Base-by-base conservation (phyloP, 495 filamentous ascomycete genomes). In the Extremus antarcticus region DNA sequence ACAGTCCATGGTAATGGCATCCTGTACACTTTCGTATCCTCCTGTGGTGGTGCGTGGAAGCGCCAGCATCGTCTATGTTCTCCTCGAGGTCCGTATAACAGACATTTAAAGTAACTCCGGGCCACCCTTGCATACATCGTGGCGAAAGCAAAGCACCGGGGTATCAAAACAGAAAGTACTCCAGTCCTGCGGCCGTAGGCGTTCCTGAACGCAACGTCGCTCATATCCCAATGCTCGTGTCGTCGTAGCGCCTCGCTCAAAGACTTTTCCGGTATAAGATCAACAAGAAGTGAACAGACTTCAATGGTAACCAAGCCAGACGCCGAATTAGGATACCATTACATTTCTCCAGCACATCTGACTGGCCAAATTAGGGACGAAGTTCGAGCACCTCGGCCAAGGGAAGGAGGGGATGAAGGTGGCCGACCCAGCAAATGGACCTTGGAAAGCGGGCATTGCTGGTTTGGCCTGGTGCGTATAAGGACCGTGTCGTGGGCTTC, bases 391-490 rank as follows among this genome's bases (percentile, higher is more conserved):
- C 25, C 51, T 45, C 2, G 9, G 22, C 51, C 51, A 54, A 8
- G 51, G 22, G 22, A 47, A 47, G 22, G 51, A 25, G 3, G 39
- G 51, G 51, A 54, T 40, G 32, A 22, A 52, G 20, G 15, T 23
- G 47, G 16, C 47, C 47, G 21, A 32, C 47, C 22, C 23, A 32
- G 22, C 22, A 32, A 17, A n/a, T 10, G 47, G 16, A 17, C 22
- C 47, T 4, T n/a, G 3, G 19, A 8, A 45, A 10, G 47, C 21
- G 25, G 47, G 25, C 25, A 23, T 10, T 50, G 21, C 22, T 32
- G 24, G 15, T n/a, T 50, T 32, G 47, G 47, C 22, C 32, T 25
- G 41, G 51, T 54, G 39, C 41, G 25, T 21, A 55, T 39, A 24
- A n/a, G 39, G 53, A 23, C 45, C 23, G 22, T 55, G 39, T 47